A percentile compares a stretch with the other conserved stretches of the same genome.
These are phyloP conservation scores for Penicillium odoratum DNA, from an alignment of 495 filamentous ascomycete genomes.

Conservation along the genomic window DNA sequence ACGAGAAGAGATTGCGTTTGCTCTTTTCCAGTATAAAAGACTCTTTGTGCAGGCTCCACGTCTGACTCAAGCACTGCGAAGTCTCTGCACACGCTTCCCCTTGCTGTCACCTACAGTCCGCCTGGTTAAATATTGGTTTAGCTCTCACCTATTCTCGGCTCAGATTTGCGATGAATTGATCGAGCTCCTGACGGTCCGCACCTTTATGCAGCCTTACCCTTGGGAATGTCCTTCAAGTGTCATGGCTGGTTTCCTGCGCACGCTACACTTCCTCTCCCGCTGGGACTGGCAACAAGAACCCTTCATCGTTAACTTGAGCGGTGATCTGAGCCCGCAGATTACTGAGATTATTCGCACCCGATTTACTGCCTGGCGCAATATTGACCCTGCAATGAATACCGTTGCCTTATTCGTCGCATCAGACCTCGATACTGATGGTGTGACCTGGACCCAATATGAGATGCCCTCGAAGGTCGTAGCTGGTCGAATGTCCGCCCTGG, in stretches of 20 bases:
- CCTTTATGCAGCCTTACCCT: conserved; percentile 80
- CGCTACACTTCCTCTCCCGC: conserved; percentile 69
- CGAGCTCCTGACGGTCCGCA: conserved; percentile 72
- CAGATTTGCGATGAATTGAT: conserved; percentile 79
- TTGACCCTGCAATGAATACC: conserved; percentile 85
- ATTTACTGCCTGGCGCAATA: conserved; percentile 73
- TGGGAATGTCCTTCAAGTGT: conserved; percentile 76
- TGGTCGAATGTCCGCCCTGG: conserved; percentile 75
- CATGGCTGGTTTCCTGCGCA: conserved; percentile 79
- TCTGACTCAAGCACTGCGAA: conserved; percentile 76
- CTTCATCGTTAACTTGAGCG: conserved; percentile 69
- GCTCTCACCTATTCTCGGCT: conserved; percentile 70
- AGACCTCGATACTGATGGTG: conserved; percentile 71
- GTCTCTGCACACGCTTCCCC: conserved; percentile 77
- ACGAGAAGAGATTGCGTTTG: conserved; percentile 64
- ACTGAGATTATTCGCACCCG: conserved; percentile 64
- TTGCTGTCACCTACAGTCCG: conserved; percentile 81
- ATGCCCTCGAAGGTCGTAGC: conserved; percentile 80
- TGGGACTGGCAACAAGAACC: conserved; percentile 93
- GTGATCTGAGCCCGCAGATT: conserved; percentile 52
- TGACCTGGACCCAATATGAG: conserved; percentile 72
- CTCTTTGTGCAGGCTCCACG: conserved; percentile 70
- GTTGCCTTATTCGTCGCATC: conserved; percentile 81
- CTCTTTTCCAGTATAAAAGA: conserved; percentile 69
- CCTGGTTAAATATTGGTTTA: conserved; percentile 89